Conservation (phyloP, 2,329 filamentous ascomycete species). For the Fusarium equiseti region DNA sequence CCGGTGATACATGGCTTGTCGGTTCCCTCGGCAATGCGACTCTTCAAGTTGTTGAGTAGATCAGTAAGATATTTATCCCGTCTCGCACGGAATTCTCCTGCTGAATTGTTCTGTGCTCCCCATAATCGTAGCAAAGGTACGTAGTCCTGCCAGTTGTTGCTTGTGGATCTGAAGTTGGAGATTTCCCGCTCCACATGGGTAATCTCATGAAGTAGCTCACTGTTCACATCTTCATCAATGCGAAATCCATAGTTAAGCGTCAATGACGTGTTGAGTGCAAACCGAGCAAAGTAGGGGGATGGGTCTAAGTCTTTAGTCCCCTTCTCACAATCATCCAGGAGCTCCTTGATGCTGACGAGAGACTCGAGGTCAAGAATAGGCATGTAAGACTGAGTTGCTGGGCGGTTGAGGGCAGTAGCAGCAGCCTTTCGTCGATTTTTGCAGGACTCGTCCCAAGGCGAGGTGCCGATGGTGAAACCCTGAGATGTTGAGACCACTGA, state of each 20-base stretch:
- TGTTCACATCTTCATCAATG: constrained; percentile 77
- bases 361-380: constrained; percentile 85
- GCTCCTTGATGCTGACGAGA: constrained; percentile 77
- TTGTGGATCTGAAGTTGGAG: constrained; percentile 80
- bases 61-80: constrained; percentile 76
- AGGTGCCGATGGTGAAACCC: constrained; percentile 85
- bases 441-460: constrained; percentile 85
- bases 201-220: constrained; percentile 78
- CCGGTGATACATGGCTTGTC: constrained; percentile 59
- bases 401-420: constrained; percentile 81
- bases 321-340: constrained; percentile 72
- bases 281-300: constrained; percentile 78
- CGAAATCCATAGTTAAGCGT: constrained; percentile 85
- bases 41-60: constrained; percentile 69
- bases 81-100: constrained; percentile 73
- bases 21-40: constrained; percentile 54
- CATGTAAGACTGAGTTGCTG: constrained; percentile 82
- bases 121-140: constrained; percentile 78
- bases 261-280: constrained; percentile 80
- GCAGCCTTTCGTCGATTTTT: constrained; percentile 82
- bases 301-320: constrained; percentile 77
- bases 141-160: constrained; percentile 88
- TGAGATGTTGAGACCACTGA: constrained; percentile 81
- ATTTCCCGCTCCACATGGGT: constrained; percentile 80
- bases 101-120: constrained; percentile 71